Percentiles rank a stretch among this genome's conserved stretches.
These are phyloP conservation scores for Micractinium sp. DNA, from an alignment of 139 green algal genomes.

Conservation along the genomic window DNA sequence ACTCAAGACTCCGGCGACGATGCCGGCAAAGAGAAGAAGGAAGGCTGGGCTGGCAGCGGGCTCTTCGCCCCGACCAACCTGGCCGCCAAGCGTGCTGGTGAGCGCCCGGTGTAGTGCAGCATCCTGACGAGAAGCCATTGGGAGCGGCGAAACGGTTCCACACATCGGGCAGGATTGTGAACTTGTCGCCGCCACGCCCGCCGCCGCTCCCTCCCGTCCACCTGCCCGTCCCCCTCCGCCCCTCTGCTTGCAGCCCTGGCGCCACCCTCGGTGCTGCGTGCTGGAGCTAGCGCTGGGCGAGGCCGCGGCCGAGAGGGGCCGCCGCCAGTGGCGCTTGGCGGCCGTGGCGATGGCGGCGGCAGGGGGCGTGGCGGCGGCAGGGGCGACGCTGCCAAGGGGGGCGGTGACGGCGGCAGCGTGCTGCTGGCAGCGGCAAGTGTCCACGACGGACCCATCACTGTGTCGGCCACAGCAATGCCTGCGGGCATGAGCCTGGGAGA, in stretches of 20 bases:
- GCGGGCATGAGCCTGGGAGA: slow-evolving; percentile 30
- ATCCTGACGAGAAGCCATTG: no score
- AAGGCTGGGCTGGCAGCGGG: slow-evolving; percentile 19
- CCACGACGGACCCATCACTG: slow-evolving; percentile 23
- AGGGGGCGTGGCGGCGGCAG: slow-evolving; percentile 11
- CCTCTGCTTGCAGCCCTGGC: neutral
- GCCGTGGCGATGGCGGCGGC: slow-evolving; percentile 23
- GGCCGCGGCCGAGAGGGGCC: slow-evolving; percentile 19
- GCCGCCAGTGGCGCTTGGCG: neutral
- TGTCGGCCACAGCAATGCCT: slow-evolving; percentile 9
- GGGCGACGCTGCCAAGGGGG: neutral
- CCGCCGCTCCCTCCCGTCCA: neutral
- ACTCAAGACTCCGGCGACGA: slow-evolving; percentile 45
- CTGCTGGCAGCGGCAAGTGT: slow-evolving; percentile 22
- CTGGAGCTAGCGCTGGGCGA: slow-evolving; percentile 32
- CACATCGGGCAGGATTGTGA: no score
- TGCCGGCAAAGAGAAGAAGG: slow-evolving; percentile 26
- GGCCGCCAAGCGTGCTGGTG: slow-evolving; percentile 22
- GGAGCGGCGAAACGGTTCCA: no score
- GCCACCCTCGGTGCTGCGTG: slow-evolving; percentile 38
- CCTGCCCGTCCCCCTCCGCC: neutral
- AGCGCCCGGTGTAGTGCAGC: neutral
- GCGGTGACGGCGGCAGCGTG: neutral
- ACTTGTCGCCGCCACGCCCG: no score
- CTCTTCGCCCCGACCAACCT: slow-evolving; percentile 10